phyloP scores from a whole-genome alignment of 2,329 filamentous ascomycete genomes.

The Aspergillus sp. region DNA sequence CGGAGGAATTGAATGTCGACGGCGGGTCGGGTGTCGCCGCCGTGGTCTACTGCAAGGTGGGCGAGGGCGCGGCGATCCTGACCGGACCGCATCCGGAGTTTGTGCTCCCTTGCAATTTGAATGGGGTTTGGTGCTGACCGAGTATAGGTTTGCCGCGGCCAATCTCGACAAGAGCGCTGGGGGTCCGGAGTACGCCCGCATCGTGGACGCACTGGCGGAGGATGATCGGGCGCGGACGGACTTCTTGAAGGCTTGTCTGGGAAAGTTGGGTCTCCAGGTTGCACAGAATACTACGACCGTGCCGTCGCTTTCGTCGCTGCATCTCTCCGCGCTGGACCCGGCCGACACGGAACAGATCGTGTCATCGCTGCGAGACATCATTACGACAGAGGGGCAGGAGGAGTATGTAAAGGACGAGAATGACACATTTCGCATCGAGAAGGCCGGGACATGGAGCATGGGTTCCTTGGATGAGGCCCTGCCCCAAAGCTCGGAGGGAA shows the following conservation, averaged over 20 bases:
- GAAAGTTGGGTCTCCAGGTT: conserved; percentile 78
- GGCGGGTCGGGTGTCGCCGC: conserved; percentile 73
- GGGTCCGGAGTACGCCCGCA: conserved; percentile 66
- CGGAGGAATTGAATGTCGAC: conserved; percentile 72
- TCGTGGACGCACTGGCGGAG: conserved; percentile 66
- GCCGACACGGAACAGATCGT: conserved; percentile 67
- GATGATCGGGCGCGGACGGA: conserved; percentile 69
- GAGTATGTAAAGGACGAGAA: conserved; percentile 77
- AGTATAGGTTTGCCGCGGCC: conserved; percentile 71
- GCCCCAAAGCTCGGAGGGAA: conserved; percentile 53
- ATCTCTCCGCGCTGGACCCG: conserved; percentile 71
- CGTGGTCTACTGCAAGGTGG: conserved; percentile 78
- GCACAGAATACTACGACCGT: conserved; percentile 67
- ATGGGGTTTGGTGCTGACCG: background rate
- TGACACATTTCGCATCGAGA: conserved; percentile 79
- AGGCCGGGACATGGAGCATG: conserved; percentile 61
- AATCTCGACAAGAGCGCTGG: conserved; percentile 71
- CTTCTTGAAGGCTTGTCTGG: conserved; percentile 77
- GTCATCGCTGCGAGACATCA: conserved; percentile 63
- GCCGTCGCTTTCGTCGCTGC: conserved; percentile 77
- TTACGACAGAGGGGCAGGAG: conserved; percentile 63
- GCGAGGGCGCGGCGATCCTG: conserved; percentile 74
- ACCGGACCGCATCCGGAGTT: conserved; percentile 93
- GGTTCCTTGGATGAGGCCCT: conserved; percentile 57
- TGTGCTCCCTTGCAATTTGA: conserved; percentile 27